A percentile compares a stretch with the other conserved stretches of the same genome.
phyloP scores from a whole-genome alignment of 768 basidiomycete genomes.

The Lactarius pseudohatsudake region DNA sequence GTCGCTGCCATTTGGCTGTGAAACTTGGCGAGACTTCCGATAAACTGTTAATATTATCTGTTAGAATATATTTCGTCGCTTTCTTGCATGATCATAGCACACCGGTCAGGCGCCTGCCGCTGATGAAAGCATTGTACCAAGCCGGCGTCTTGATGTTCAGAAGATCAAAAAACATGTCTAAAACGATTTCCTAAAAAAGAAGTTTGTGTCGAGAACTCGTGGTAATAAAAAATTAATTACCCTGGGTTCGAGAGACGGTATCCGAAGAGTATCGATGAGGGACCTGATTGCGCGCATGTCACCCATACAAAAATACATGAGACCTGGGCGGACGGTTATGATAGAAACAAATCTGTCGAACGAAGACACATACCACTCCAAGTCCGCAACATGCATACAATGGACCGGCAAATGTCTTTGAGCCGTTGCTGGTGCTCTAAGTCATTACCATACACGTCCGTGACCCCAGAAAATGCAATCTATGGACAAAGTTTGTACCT shows the following conservation, averaged over 20 bases:
- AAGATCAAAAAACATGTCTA: conserved; percentile 93
- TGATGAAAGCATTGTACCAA: conserved; percentile 92
- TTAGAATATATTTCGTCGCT: background rate
- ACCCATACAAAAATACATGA: conserved; percentile 93
- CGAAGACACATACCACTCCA: conserved; percentile 77
- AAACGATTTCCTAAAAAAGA: conserved; percentile 70
- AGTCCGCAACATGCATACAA: conserved; percentile 80
- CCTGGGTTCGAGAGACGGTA: conserved; percentile 84
- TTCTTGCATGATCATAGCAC: conserved; percentile 31
- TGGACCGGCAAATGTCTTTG: conserved; percentile 71
- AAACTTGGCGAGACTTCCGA: conserved; percentile 23
- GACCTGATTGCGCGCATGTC: conserved; percentile 83
- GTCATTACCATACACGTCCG: conserved; percentile 88
- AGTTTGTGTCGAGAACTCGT: conserved; percentile 4
- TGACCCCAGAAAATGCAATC: conserved; percentile 87
- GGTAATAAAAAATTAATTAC: conserved; percentile 43
- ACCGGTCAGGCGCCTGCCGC: conserved; percentile 87
- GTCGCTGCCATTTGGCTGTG: conserved; percentile 30
- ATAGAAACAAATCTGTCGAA: background rate
- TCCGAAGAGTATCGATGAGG: conserved; percentile 79
- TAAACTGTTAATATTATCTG: conserved; percentile 55
- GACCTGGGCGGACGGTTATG: conserved; percentile 44
- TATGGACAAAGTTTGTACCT: conserved; percentile 34
- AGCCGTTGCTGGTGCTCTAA: conserved; percentile 77
- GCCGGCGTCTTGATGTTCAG: conserved; percentile 89